phyloP scores from a whole-genome alignment of 2,329 filamentous ascomycete species.

The Colletotrichum australisinense region DNA sequence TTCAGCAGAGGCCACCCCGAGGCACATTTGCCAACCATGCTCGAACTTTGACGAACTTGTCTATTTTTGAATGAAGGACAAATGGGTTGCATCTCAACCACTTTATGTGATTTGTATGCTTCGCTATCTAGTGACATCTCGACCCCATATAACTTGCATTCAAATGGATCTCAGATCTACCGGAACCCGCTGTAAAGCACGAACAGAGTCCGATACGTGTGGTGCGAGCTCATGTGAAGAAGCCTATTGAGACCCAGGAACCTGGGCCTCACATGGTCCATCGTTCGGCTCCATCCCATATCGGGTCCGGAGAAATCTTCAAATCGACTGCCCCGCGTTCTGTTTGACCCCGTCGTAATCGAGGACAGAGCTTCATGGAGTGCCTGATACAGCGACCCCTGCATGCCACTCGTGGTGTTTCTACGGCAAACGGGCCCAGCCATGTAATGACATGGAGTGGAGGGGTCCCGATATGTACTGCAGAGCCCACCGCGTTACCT shows the following conservation, averaged over 20 bases:
- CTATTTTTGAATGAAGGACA: not conserved
- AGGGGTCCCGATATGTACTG: not conserved
- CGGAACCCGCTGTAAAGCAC: not conserved
- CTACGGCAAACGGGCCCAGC: not conserved
- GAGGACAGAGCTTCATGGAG: not conserved
- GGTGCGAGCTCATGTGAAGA: not conserved
- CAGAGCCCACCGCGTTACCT: constrained; percentile 14
- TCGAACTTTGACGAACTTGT: not conserved
- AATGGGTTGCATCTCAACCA: not conserved
- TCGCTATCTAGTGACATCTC: not conserved
- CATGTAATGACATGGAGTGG: not conserved
- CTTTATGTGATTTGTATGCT: not conserved
- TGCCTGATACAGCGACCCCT: constrained; percentile 1
- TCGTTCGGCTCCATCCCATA: not conserved
- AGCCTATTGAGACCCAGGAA: not conserved
- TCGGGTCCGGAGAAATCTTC: not conserved
- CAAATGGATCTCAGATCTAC: not conserved
- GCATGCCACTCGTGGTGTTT: not conserved
- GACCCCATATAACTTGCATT: not conserved
- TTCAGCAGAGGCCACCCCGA: too few relatives aligned
- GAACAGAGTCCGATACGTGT: not conserved
- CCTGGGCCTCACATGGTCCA: not conserved
- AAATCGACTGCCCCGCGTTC: not conserved
- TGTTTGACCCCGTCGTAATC: not conserved
- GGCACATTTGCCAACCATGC: too few relatives aligned